Conservation (phyloP, 768 basidiomycete species). For the Zangia roseola region DNA sequence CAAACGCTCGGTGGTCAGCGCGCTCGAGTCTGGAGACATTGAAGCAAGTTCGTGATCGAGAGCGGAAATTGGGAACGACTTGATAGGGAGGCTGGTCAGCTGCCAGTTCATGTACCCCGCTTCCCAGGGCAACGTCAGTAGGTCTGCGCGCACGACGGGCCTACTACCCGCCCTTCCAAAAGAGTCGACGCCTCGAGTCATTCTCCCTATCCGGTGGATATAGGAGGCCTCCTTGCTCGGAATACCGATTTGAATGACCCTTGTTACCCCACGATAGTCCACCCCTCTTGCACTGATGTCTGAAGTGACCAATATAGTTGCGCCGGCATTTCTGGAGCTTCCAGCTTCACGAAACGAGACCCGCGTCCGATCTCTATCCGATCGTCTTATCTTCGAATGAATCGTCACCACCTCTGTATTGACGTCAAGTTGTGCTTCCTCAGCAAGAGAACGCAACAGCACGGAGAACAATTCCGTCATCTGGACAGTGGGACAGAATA, state of each 20-base stretch:
- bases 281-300: conserved; percentile 89
- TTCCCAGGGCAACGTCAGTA: conserved; percentile 82
- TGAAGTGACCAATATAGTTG: conserved; percentile 74
- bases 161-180: conserved; percentile 1
- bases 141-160: conserved; percentile 56
- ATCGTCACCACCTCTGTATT: conserved; percentile 71
- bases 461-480: conserved; percentile 74
- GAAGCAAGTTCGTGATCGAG: conserved; percentile 13
- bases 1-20: conserved; percentile 25
- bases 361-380: conserved; percentile 28
- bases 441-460: conserved; percentile 52
- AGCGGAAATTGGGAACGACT: conserved; percentile 42
- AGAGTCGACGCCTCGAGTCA: conserved; percentile 63
- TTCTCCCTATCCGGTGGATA: conserved; percentile 83
- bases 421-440: conserved; percentile 48
- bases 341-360: conserved; percentile 9
- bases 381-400: conserved; percentile 61
- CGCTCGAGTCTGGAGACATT: conserved; percentile 10
- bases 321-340: conserved; percentile 30
- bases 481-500: conserved; percentile 87
- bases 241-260: conserved; percentile 88
- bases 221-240: conserved; percentile 72
- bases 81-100: conserved; percentile 68
- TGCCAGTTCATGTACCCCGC: conserved; percentile 60
- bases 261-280: conserved; percentile 85